A percentile compares a stretch with the other conserved stretches of the same genome.
Conservation (phyloP, 176 grass and related monocot species). For the Raddia guianensis region DNA sequence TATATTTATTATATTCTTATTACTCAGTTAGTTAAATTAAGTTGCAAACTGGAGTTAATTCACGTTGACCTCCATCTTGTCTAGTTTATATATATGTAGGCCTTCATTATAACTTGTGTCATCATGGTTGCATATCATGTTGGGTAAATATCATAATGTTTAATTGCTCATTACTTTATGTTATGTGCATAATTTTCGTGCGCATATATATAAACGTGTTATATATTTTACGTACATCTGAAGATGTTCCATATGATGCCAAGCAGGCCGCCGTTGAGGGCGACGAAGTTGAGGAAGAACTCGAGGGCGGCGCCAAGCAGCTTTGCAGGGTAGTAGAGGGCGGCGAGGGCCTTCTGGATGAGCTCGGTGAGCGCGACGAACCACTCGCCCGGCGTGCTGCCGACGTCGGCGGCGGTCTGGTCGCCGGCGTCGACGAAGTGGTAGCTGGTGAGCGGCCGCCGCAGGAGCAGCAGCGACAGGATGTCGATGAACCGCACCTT, state of each 20-base stretch:
- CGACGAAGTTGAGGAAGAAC: conserved; percentile 61
- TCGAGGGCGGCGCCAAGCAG: conserved; percentile 41
- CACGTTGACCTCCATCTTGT: background rate
- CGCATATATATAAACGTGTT: too few relatives aligned
- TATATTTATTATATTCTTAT: background rate
- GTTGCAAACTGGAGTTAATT: background rate
- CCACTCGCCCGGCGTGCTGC: conserved; percentile 38
- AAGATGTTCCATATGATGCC: conserved; percentile 45
- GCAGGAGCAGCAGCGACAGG: conserved; percentile 54
- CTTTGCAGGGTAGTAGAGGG: conserved; percentile 36
- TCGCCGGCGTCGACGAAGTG: conserved; percentile 47
- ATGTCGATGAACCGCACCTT: conserved; percentile 59
- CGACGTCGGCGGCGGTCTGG: conserved; percentile 12
- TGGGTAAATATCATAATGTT: background rate
- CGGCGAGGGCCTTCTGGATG: conserved; percentile 43
- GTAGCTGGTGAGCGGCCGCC: conserved; percentile 46
- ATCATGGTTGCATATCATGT: background rate
- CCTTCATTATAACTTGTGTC: background rate
- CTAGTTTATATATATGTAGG: background rate
- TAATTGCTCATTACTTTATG: background rate
- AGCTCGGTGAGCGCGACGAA: conserved; percentile 42
- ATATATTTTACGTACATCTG: conserved; percentile 21
- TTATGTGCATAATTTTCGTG: background rate
- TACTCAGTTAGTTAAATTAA: background rate
- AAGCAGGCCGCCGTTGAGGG: conserved; percentile 61